Evolutionary conservation across 306 rosid species (phyloP), one percentile per base, ranked within the genome.

Genomic region (Pyrus betulifolia): DNA sequence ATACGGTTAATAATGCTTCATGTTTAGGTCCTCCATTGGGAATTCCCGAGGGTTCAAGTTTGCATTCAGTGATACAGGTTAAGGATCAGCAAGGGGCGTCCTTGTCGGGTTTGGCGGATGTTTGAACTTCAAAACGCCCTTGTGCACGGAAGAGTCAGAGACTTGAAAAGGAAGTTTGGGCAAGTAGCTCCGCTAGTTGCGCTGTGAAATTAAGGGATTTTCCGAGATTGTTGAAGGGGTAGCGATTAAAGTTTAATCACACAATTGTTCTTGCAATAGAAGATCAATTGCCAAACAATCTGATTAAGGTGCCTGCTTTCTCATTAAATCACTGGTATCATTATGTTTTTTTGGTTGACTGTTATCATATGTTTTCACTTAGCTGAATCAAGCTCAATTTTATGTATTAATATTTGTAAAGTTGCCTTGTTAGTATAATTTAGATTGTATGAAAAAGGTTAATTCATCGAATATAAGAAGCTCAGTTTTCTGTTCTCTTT

Each of bases 31-130:
- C 94, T 82, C 93, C 97, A 2, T 71, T 91, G 76, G 97, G 92
- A 78, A 89, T 90, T 69, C 97, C 95, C 18, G 94, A 86, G 63
- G 93, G 89, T 82, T 88, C 93, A 44, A 77, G 80, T 51, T 82
- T 91, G 75, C 93, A 89, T 81, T 14, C 78, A 6, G 14, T 61
- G 9, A 75, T 88, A 58, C 63, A 58, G 22, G 28, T 58, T 58
- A 58, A 58, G n/a, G 23, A 58, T 58, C 63, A 58, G 27, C 22
- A 10, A 22, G 63, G 28, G 30, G 23, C 3, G 22, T 22, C 63
- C 63, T 3, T 58, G 63, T 23, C 3, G 63, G 63, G 63, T 58
- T 58, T 58, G 25, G 62, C 28, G 62, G 62, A 57, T 57, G 62
- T 23, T 57, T 57, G 62, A 57, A 57, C 25, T 57, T 57, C 5